These are phyloP conservation scores for Trichomonascaceae sp. DNA, from an alignment of 1,139 yeast genomes.

Conservation along the genomic window DNA sequence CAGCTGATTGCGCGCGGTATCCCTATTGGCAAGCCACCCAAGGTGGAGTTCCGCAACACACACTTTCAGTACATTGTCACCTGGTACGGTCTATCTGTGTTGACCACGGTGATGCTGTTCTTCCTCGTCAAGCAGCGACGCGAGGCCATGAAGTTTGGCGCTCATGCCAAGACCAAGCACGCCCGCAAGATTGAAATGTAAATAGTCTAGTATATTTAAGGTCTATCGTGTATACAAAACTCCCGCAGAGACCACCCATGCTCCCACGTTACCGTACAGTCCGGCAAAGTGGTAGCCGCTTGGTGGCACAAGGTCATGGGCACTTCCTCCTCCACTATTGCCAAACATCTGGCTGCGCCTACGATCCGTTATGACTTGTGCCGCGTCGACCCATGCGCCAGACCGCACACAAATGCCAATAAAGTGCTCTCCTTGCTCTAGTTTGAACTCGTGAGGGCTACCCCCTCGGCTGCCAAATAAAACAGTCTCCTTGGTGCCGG, in stretches of 20 bases:
- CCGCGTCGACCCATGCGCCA: constrained; percentile 86
- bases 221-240: constrained; percentile 29
- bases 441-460: constrained; percentile 41
- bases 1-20: constrained; percentile 56
- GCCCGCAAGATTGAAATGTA: constrained; percentile 10
- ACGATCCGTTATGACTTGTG: constrained; percentile 48
- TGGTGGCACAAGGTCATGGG: constrained; percentile 48
- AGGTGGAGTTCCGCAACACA: constrained; percentile 70
- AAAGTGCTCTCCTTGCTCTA: constrained; percentile 47
- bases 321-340: constrained; percentile 61
- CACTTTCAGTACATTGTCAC: constrained; percentile 87
- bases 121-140: constrained; percentile 31
- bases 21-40: constrained; percentile 75
- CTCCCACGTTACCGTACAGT: constrained; percentile 47
- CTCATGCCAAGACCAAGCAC: constrained; percentile 15
- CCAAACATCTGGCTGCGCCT: constrained; percentile 34
- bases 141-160: constrained; percentile 8
- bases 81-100: constrained; percentile 79
- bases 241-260: constrained; percentile 68
- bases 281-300: constrained; percentile 47
- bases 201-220: not conserved
- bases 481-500: constrained; percentile 17
- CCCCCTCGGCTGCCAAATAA: constrained; percentile 53
- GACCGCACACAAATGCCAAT: constrained; percentile 49
- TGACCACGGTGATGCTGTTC: constrained; percentile 53